Evolutionary conservation across 345 rosid genomes (phyloP).

Genomic region (Orychophragmus violaceus): DNA sequence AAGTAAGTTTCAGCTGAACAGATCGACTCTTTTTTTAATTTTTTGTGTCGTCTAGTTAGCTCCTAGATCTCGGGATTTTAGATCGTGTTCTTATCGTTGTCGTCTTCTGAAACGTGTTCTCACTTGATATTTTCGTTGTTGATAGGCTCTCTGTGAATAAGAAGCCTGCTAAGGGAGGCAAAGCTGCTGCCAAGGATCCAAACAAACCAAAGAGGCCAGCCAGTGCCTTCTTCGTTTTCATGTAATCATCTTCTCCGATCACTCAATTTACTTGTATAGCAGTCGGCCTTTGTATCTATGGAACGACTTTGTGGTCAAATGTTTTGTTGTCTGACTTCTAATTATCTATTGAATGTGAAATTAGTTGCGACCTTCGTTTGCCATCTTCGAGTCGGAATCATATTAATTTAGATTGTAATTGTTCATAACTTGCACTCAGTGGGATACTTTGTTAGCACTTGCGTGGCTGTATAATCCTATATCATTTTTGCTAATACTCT

Average conservation of each 20-base stretch:
- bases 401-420: not conserved
- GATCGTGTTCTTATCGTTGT: constrained; percentile 22
- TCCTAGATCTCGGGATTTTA: constrained; percentile 12
- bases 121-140: not conserved
- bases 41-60: not conserved
- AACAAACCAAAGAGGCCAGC: constrained; percentile 71
- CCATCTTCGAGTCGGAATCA: not conserved
- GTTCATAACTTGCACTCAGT: too few species aligned
- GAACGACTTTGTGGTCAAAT: too few species aligned
- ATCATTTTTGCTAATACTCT: not conserved
- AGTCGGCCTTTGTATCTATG: not conserved
- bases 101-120: too few species aligned
- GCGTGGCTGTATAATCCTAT: too few species aligned
- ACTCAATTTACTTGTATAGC: not conserved
- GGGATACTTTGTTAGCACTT: too few species aligned
- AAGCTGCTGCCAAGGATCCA: constrained; percentile 58
- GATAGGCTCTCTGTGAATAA: constrained; percentile 75
- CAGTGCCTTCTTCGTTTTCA: constrained; percentile 85
- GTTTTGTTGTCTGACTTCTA: not conserved
- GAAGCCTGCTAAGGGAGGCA: constrained; percentile 48
- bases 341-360: constrained; percentile 5
- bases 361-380: not conserved
- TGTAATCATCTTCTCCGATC: constrained; percentile 36
- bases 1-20: constrained; percentile 41
- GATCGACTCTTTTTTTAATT: not conserved